Evolutionary conservation across 2,329 filamentous ascomycete species (phyloP).

Genomic region (Magnaporthiopsis rhizophila): DNA sequence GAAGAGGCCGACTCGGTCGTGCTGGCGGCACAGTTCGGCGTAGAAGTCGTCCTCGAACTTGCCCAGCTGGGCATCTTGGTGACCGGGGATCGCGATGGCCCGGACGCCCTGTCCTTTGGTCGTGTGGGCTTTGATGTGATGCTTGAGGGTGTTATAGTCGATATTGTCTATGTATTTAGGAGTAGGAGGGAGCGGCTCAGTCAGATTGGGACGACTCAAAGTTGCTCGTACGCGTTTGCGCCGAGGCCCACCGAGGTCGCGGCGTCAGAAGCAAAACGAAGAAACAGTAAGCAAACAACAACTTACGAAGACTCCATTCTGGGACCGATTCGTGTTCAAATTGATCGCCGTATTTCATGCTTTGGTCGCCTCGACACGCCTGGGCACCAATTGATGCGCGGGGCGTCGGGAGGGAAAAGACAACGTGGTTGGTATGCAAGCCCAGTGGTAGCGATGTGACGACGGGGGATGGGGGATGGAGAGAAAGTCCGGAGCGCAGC

Average conservation of each 20-base stretch:
- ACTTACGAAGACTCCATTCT: conserved; percentile 69
- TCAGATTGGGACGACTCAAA: not conserved
- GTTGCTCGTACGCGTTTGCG: too few species aligned
- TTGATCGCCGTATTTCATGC: conserved; percentile 71
- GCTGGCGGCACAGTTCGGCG: conserved; percentile 61
- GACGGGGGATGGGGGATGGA: not conserved
- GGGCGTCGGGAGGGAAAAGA: not conserved
- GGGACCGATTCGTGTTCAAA: conserved; percentile 70
- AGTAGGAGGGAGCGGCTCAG: not conserved
- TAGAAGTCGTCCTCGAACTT: conserved; percentile 68
- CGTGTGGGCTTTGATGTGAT: conserved; percentile 75
- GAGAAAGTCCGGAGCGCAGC: not conserved
- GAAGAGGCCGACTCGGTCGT: conserved; percentile 71
- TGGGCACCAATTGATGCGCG: conserved; percentile 5
- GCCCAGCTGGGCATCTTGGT: conserved; percentile 47
- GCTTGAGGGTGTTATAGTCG: conserved; percentile 82
- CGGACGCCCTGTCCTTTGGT: conserved; percentile 55
- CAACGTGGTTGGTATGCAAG: not conserved
- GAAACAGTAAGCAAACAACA: conserved; percentile 1
- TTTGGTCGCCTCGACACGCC: conserved; percentile 3
- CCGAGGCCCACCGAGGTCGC: not conserved
- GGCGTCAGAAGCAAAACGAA: not conserved
- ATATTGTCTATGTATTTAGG: conserved; percentile 57
- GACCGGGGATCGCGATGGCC: conserved; percentile 68
- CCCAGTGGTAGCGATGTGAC: too few species aligned